These are phyloP conservation scores for Alternaria angustiovoidea DNA, from an alignment of 2,329 filamentous ascomycete species.

Conservation along the genomic window DNA sequence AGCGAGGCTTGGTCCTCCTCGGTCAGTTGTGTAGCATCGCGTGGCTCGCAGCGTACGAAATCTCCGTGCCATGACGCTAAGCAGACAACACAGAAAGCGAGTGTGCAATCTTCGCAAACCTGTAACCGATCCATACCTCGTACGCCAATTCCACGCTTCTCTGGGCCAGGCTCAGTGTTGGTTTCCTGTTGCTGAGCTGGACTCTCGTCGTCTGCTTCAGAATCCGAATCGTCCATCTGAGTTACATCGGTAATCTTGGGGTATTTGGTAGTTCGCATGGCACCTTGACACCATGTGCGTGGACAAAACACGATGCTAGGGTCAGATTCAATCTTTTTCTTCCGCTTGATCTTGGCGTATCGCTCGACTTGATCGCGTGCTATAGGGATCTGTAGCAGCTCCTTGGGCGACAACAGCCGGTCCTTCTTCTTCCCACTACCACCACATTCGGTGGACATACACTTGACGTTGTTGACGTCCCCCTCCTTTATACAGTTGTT, in stretches of 20 bases:
- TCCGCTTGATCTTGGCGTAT: slow-evolving; percentile 90
- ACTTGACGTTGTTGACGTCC: slow-evolving; percentile 79
- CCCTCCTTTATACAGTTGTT: slow-evolving; percentile 86
- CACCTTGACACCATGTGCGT: slow-evolving; percentile 88
- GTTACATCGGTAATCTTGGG: slow-evolving; percentile 56
- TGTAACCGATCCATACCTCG: slow-evolving; percentile 72
- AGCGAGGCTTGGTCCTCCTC: slow-evolving; percentile 86
- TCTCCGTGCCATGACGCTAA: slow-evolving; percentile 92
- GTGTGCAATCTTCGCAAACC: slow-evolving; percentile 76
- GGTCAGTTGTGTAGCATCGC: slow-evolving; percentile 73
- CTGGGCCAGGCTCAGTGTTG: slow-evolving; percentile 19
- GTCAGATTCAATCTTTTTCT: slow-evolving; percentile 89
- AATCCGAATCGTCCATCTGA: slow-evolving; percentile 51
- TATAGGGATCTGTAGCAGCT: slow-evolving; percentile 68
- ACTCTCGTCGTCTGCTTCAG: slow-evolving; percentile 44
- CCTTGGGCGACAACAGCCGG: slow-evolving; percentile 78
- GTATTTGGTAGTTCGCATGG: slow-evolving; percentile 68
- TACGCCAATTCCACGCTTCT: slow-evolving; percentile 49
- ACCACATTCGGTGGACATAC: slow-evolving; percentile 76
- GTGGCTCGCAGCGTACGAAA: slow-evolving; percentile 74
- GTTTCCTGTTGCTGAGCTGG: slow-evolving; percentile 2
- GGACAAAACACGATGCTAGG: slow-evolving; percentile 94
- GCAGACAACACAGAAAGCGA: slow-evolving; percentile 85
- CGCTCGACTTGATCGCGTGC: slow-evolving; percentile 76
- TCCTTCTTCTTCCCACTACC: slow-evolving; percentile 55